A percentile compares a stretch with the other conserved stretches of the same genome.
These are phyloP conservation scores for Fonsecaea pugnacius DNA, from an alignment of 2,329 filamentous ascomycete species.

Conservation along the genomic window DNA sequence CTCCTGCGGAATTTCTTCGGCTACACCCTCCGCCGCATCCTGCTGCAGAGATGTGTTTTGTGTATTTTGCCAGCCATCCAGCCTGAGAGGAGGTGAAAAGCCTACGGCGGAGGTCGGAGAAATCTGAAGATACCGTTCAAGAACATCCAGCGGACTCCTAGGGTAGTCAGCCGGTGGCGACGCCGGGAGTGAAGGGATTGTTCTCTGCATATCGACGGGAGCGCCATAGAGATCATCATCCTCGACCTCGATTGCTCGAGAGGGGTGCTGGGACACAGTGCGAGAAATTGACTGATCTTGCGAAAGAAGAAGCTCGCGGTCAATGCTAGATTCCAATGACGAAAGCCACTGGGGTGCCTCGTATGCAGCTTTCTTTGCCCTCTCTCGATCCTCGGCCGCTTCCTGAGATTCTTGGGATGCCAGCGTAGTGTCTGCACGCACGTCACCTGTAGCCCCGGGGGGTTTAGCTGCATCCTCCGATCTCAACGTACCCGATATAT, in stretches of 20 bases:
- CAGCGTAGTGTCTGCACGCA: not conserved
- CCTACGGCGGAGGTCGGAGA: slow-evolving; percentile 12
- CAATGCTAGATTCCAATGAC: slow-evolving; percentile 19
- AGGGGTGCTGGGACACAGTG: not conserved
- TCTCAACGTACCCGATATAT: not conserved
- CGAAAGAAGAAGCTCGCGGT: slow-evolving; percentile 13
- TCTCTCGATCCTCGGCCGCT: not conserved
- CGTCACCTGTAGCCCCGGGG: not conserved
- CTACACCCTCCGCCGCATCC: not conserved
- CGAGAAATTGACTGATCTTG: not conserved
- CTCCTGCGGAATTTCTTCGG: slow-evolving; percentile 11
- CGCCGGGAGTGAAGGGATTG: not conserved
- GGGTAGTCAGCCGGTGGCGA: slow-evolving; percentile 3
- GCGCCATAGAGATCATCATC: slow-evolving; percentile 32
- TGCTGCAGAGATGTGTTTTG: not conserved
- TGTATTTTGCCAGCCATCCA: not conserved
- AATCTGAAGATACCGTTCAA: slow-evolving; percentile 29
- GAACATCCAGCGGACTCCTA: slow-evolving; percentile 21
- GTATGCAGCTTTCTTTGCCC: not conserved
- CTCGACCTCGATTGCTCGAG: slow-evolving; percentile 13
- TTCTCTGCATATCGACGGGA: slow-evolving; percentile 5
- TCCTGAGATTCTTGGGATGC: not conserved
- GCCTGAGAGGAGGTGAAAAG: not conserved
- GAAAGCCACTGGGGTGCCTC: slow-evolving; percentile 15
- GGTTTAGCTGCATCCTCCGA: too few relatives aligned